Conservation (phyloP, 2,329 filamentous ascomycete species). For the Davidsoniella neocaledoniae region DNA sequence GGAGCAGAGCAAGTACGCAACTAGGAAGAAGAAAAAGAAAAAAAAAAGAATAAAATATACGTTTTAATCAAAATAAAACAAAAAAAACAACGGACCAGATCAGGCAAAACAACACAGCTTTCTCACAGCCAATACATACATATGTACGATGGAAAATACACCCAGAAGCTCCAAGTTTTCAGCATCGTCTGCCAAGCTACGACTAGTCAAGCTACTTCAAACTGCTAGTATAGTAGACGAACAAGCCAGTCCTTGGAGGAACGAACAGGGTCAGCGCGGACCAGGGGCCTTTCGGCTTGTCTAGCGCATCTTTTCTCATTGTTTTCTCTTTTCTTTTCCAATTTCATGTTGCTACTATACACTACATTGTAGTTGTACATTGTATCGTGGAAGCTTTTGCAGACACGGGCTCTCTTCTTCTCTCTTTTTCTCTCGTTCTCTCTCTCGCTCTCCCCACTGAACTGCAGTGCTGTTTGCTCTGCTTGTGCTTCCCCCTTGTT, state of each 20-base stretch:
- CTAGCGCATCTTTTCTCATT: background rate
- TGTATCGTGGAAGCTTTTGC: no score
- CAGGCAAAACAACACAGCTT: no score
- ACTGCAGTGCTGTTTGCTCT: no score
- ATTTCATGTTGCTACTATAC: background rate
- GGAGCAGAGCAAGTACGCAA: background rate
- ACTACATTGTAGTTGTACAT: no score
- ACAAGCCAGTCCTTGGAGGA: constrained; percentile 7
- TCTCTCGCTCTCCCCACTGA: no score
- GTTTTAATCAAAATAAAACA: background rate
- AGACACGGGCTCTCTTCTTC: no score
- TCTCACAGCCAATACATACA: no score
- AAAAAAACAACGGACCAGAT: background rate
- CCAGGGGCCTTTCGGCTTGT: background rate
- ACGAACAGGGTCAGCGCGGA: constrained; percentile 4
- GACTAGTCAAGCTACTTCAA: no score
- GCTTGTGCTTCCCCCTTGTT: no score
- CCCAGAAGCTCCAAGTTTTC: no score
- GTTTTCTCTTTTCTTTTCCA: background rate
- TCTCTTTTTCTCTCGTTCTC: no score
- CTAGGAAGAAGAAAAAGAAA: background rate
- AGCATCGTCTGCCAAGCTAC: background rate
- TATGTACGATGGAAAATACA: no score
- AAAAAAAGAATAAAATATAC: background rate
- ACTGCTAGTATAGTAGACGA: background rate